A percentile compares a stretch with the other conserved stretches of the same genome.
Evolutionary conservation across 805 yeast species (phyloP).

Genomic region (Hanseniaspora hatyaiensis): DNA sequence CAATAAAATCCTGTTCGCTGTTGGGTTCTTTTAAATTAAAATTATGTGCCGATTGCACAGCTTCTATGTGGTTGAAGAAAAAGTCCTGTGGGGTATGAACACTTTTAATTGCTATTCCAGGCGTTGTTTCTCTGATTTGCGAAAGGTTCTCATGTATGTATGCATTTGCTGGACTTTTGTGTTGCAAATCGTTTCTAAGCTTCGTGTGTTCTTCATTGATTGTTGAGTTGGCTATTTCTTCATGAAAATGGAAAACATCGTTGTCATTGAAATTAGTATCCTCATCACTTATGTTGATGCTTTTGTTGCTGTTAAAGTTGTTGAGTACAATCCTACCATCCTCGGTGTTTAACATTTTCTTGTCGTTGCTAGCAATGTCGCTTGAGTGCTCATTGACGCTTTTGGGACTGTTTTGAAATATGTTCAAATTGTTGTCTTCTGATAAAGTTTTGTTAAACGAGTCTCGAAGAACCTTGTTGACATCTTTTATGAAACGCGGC

Average conservation of each 20-base stretch:
- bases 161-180: too few species aligned
- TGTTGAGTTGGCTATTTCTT: not conserved
- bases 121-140: not conserved
- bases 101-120: not conserved
- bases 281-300: not conserved
- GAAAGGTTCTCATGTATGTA: constrained; percentile 2
- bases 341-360: not conserved
- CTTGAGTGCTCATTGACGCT: not conserved
- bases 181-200: too few species aligned
- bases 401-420: constrained; percentile 2
- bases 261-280: not conserved
- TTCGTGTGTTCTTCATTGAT: not conserved
- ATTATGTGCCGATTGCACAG: not conserved
- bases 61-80: not conserved
- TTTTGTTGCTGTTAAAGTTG: not conserved
- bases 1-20: not conserved
- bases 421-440: not conserved
- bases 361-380: not conserved
- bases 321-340: too few species aligned
- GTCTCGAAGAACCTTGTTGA: constrained; percentile 8
- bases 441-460: constrained; percentile 3
- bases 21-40: not conserved
- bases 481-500: not conserved
- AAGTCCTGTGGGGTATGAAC: not conserved
- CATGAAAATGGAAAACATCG: not conserved